Percentiles rank a stretch among this genome's conserved stretches.
phyloP scores from a whole-genome alignment of 2,329 filamentous ascomycete genomes.

The Nigrospora osmanthi region DNA sequence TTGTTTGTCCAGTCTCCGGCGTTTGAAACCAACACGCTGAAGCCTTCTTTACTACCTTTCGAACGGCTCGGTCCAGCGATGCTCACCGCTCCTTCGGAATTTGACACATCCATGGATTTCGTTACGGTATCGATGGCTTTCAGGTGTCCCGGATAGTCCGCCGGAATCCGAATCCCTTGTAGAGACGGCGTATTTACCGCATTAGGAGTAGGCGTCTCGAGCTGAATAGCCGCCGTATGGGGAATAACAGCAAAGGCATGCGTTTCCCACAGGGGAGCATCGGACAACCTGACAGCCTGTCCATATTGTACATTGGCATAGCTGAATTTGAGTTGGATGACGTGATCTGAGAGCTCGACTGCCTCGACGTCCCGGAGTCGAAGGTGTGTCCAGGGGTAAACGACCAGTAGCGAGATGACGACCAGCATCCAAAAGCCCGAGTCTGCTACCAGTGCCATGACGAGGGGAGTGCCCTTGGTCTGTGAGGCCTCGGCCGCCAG shows the following conservation, averaged over 20 bases:
- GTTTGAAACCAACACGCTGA: constrained; percentile 51
- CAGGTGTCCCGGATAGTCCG: too few species aligned
- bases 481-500: constrained; percentile 21
- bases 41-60: constrained; percentile 32
- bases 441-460: constrained; percentile 29
- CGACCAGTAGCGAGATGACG: constrained; percentile 44
- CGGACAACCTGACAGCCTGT: constrained; percentile 42
- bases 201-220: too few species aligned
- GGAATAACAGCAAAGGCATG: constrained; percentile 55
- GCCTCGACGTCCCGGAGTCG: constrained; percentile 47
- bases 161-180: too few species aligned
- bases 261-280: constrained; percentile 49
- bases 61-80: constrained; percentile 10
- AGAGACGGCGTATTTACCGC: too few species aligned
- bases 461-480: constrained; percentile 11
- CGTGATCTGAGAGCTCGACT: constrained; percentile 54
- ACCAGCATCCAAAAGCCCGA: constrained; percentile 48
- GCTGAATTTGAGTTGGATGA: constrained; percentile 50
- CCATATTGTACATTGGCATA: constrained; percentile 39
- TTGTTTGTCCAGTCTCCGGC: constrained; percentile 58
- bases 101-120: too few species aligned
- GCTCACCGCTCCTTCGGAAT: too few species aligned
- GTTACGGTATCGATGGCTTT: too few species aligned
- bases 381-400: constrained; percentile 56
- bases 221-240: too few species aligned